These are phyloP conservation scores for Auxenochlorella protothecoides DNA, from an alignment of 139 green algal species.

Conservation along the genomic window DNA sequence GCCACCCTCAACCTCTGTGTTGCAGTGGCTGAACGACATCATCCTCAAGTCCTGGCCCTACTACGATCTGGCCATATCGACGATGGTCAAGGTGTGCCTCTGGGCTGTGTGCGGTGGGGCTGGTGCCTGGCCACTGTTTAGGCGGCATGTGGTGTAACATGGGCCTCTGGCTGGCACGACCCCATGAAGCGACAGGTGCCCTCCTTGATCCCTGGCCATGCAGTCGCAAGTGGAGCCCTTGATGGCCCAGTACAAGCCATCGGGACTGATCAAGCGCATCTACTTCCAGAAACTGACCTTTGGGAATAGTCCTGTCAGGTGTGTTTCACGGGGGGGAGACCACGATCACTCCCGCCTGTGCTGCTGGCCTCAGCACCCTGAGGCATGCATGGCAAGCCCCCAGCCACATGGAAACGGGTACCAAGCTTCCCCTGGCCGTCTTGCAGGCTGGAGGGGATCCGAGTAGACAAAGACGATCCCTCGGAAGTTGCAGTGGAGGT, in stretches of 20 bases:
- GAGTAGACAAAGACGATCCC: slow-evolving; percentile 24
- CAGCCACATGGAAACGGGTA: no score
- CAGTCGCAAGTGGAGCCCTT: slow-evolving; percentile 59
- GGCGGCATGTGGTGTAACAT: no score
- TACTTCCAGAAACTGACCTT: slow-evolving; percentile 79
- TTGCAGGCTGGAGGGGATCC: slow-evolving; percentile 25
- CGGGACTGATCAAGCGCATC: slow-evolving; percentile 61
- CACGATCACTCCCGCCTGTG: neutral
- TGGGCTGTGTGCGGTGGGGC: no score
- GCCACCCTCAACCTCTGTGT: neutral
- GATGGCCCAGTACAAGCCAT: slow-evolving; percentile 51
- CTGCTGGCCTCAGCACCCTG: no score
- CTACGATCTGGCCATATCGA: slow-evolving; percentile 68
- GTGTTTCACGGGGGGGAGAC: slow-evolving; percentile 1
- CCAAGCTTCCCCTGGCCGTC: no score
- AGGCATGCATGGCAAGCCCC: neutral
- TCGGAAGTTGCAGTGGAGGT: no score
- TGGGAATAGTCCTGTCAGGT: slow-evolving; percentile 64
- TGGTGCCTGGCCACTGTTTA: no score
- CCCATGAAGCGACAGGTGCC: neutral
- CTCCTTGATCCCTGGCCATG: neutral
- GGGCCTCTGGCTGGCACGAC: no score
- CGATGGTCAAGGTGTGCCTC: slow-evolving; percentile 51
- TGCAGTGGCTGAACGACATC: slow-evolving; percentile 75
- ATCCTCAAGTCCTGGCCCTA: slow-evolving; percentile 74